Base-by-base conservation (phyloP, 495 filamentous ascomycete genomes). In the Neurospora sp. region DNA sequence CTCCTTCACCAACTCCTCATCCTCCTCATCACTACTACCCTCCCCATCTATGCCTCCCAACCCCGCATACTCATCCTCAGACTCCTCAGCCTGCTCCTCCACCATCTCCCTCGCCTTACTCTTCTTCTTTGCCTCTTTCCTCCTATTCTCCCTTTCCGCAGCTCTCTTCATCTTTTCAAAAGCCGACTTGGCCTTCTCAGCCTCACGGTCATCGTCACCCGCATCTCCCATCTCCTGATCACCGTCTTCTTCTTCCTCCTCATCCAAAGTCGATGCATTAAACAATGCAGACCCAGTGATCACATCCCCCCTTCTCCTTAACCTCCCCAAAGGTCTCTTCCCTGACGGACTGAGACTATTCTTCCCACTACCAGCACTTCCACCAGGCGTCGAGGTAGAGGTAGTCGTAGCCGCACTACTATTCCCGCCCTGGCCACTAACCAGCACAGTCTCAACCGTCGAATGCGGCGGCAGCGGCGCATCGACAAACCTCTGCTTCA, bases 51-150 rank as follows among this genome's bases (percentile, higher is more conserved):
- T 91, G 53, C 96, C 96, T 68, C 96, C 96, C 48, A 98, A 84
- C 3, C 96, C 96, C 40, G 94, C 96, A 78, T 97, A 99, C 80
- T 99, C 96, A 79, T 99, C 96, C 79, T 98, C 96, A 1, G 96
- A 98, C 83, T 99, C 96, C 76, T 96, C 93, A 45, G 96, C 96
- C 76, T 96, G 93, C 74, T 98, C 96, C 73, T 98, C 88, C 20
- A 99, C 84, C 84, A 97, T 93, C 16, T 90, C 90, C 71, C 90
- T 94, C 0, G 94, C 94, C 76, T 94, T 92, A 81, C 93, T 96
- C 78, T 91, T 96, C 76, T 90, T 93, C 83, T 92, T 96, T 3
- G 77, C 75, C 3, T 75, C 75, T 44, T 82, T 80, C 70, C 73
- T 74, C 35, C 82, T 78, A 74, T 90, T 89, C 78, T 88, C 81